These are phyloP conservation scores for Selaginella tamariscina DNA, from an alignment of 75 land plant species.

Conservation along the genomic window DNA sequence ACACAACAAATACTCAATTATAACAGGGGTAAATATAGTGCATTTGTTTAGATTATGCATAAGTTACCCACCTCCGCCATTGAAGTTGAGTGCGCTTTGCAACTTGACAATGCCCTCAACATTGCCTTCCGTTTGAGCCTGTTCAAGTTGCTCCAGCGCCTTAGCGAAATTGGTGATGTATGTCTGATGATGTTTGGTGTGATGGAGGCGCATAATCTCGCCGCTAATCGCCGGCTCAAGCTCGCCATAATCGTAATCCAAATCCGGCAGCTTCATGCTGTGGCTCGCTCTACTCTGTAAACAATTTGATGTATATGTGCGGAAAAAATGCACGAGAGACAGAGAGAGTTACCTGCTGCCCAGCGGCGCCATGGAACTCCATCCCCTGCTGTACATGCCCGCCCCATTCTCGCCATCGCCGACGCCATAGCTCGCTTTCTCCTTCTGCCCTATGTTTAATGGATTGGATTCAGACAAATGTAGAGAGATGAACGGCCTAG, in stretches of 20 bases:
- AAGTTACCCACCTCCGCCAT: conserved; percentile 71
- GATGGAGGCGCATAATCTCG: conserved; percentile 89
- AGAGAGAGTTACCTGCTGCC: too few species aligned
- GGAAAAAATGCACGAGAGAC: too few species aligned
- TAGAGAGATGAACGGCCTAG: too few species aligned
- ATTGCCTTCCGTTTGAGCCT: conserved; percentile 39
- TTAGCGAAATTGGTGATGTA: conserved; percentile 81
- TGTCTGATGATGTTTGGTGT: conserved; percentile 92
- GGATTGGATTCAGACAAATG: too few species aligned
- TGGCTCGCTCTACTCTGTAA: not conserved
- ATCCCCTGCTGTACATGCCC: not conserved
- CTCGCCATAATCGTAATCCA: conserved; percentile 82
- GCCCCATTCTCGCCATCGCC: not conserved
- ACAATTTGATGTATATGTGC: too few species aligned
- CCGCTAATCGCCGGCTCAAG: conserved; percentile 88
- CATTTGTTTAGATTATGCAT: too few species aligned
- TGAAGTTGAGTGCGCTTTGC: conserved; percentile 91
- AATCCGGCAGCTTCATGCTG: conserved; percentile 33
- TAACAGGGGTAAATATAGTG: too few species aligned
- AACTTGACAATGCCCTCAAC: conserved; percentile 42
- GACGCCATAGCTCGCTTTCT: not conserved
- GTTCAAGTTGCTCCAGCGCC: conserved; percentile 74
- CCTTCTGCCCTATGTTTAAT: too few species aligned
- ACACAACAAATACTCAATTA: not conserved
- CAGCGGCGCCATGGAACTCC: not conserved